A percentile compares a stretch with the other conserved stretches of the same genome.
Conservation (phyloP, 2,329 filamentous ascomycete species). For the Bertia moriformis region DNA sequence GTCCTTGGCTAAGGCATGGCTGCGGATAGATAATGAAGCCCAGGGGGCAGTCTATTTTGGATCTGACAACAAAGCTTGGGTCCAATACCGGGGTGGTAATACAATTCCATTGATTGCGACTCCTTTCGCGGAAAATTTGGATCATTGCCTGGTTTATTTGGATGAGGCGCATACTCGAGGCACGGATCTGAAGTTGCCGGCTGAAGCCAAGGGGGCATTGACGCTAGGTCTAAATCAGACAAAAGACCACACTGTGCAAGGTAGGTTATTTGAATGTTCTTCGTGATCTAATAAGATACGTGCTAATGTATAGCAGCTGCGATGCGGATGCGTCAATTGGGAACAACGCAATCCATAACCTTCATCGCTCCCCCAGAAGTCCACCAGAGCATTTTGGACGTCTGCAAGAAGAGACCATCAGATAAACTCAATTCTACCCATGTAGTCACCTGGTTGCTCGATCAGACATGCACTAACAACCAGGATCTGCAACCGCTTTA, state of each 20-base stretch:
- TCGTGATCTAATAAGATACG: neutral
- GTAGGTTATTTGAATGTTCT: no score
- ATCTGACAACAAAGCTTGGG: slow-evolving; percentile 17
- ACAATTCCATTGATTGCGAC: slow-evolving; percentile 20
- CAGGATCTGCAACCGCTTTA: no score
- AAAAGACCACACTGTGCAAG: slow-evolving; percentile 29
- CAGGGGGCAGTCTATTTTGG: slow-evolving; percentile 24
- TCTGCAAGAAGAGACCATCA: slow-evolving; percentile 2
- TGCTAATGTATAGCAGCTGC: slow-evolving; percentile 18
- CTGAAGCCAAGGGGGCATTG: slow-evolving; percentile 18
- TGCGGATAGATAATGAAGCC: slow-evolving; percentile 17
- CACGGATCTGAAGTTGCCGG: slow-evolving; percentile 26
- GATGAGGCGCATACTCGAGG: slow-evolving; percentile 29
- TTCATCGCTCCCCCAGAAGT: neutral
- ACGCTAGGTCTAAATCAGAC: slow-evolving; percentile 25
- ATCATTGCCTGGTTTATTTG: slow-evolving; percentile 23
- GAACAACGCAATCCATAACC: neutral
- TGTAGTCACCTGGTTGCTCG: slow-evolving; percentile 31
- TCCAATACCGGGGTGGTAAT: slow-evolving; percentile 16
- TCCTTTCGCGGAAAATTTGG: slow-evolving; percentile 21
- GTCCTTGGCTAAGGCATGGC: slow-evolving; percentile 20
- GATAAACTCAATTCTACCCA: slow-evolving; percentile 25
- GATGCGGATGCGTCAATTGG: slow-evolving; percentile 31
- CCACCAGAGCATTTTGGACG: slow-evolving; percentile 22
- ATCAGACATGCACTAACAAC: slow-evolving; percentile 38